phyloP scores from a whole-genome alignment of 148 eudicot genomes.

The Rhododendron ovatum region DNA sequence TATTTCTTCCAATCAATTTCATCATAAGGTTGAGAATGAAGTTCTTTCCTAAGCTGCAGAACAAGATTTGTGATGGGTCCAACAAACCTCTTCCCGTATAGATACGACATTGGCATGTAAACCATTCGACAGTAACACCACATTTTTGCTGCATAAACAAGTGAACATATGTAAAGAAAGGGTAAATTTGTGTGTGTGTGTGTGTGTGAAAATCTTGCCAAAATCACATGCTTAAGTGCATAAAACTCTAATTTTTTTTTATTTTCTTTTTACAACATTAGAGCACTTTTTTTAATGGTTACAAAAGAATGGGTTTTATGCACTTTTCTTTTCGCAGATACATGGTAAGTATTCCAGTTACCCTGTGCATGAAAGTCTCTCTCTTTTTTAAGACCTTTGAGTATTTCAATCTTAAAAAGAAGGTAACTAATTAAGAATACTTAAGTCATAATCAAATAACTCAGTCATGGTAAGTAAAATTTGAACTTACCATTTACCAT shows the following conservation, averaged over 20 bases:
- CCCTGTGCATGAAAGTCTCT: no score
- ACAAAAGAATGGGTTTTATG: not conserved
- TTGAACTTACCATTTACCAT: not conserved
- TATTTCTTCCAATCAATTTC: conserved; percentile 29
- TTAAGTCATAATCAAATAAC: not conserved
- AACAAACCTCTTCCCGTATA: conserved; percentile 43
- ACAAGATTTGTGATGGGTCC: conserved; percentile 37
- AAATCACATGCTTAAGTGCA: not conserved
- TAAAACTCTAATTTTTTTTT: no score
- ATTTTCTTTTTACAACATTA: not conserved
- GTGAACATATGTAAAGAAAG: not conserved
- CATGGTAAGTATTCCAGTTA: not conserved
- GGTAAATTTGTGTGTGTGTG: not conserved
- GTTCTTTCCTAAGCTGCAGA: conserved; percentile 31
- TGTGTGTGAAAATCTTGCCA: not conserved
- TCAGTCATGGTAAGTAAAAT: not conserved
- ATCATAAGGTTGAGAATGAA: conserved; percentile 26
- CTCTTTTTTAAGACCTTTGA: no score
- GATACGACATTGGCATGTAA: conserved; percentile 41
- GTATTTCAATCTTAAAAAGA: not conserved
- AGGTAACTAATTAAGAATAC: not conserved
- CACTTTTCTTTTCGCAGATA: no score
- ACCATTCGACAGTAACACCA: conserved; percentile 28
- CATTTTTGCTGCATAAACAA: conserved; percentile 25
- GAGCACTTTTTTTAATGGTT: not conserved